Percentiles rank a stretch among this genome's conserved stretches.
These are phyloP conservation scores for Multifurca ochricompacta DNA, from an alignment of 768 basidiomycete species.

Conservation along the genomic window DNA sequence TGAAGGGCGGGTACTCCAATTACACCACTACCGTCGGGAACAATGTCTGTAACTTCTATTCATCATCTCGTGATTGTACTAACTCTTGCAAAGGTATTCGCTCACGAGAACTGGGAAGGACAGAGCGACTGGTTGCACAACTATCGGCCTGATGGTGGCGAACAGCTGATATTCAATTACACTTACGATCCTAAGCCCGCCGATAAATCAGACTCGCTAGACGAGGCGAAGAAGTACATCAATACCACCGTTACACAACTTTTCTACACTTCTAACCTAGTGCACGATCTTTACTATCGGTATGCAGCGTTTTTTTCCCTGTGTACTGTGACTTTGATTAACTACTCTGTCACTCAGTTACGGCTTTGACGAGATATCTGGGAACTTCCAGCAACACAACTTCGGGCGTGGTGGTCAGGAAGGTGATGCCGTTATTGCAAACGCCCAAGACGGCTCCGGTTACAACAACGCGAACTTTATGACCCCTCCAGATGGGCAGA, in stretches of 20 bases:
- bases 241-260: slow-evolving; percentile 82
- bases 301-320: slow-evolving; percentile 25
- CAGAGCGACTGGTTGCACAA: slow-evolving; percentile 58
- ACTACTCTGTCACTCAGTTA: slow-evolving; percentile 39
- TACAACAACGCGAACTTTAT: slow-evolving; percentile 92
- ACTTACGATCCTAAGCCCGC: slow-evolving; percentile 62
- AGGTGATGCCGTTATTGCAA: slow-evolving; percentile 85
- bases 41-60: slow-evolving; percentile 43
- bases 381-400: slow-evolving; percentile 99
- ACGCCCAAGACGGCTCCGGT: slow-evolving; percentile 92
- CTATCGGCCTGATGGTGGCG: slow-evolving; percentile 68
- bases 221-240: slow-evolving; percentile 74
- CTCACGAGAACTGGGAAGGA: slow-evolving; percentile 91
- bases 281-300: slow-evolving; percentile 79
- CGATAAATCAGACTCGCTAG: slow-evolving; percentile 47
- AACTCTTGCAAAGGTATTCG: slow-evolving; percentile 49
- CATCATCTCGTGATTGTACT: neutral
- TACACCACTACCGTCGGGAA: slow-evolving; percentile 83
- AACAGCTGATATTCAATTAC: slow-evolving; percentile 55
- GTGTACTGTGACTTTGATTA: neutral
- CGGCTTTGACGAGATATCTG: slow-evolving; percentile 85
- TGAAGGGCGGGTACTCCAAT: slow-evolving; percentile 33
- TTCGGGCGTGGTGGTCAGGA: slow-evolving; percentile 85
- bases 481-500: slow-evolving; percentile 77
- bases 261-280: slow-evolving; percentile 79